Evolutionary conservation across 495 filamentous ascomycete genomes (phyloP), one percentile per base, ranked within the genome.

Genomic region (Cercophora newfieldiana): DNA sequence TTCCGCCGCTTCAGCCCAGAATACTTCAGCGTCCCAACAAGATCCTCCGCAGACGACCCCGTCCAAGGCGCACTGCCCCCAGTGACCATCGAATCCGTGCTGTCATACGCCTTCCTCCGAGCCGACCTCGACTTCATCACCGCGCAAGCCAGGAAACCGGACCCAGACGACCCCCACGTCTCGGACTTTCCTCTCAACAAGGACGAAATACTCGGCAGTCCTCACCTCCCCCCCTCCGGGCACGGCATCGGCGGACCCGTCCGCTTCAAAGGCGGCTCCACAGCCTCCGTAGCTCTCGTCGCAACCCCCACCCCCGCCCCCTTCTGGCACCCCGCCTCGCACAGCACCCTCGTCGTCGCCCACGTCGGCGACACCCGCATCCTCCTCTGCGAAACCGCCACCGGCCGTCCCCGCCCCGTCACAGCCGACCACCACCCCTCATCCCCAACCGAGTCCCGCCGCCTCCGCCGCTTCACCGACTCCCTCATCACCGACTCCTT

Each of bases 331-430:
- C 95, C 95, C 1, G 84, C 87, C 1, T 88, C 91, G 2, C 88
- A 91, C 8, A 90, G 90, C 1, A 94, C 92, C 10, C 78, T 99
- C 25, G 76, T 96, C n/a, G 88, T 91, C 26, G 90, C 92, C 6
- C 95, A 99, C 74, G 91, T 97, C 14, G 95, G 95, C 64, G 95
- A 99, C 74, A 97, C 94, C 0, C 87, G 94, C 28, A 88, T 96
- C 60, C 79, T 99, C 22, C 86, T 99, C 8, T 97, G 91, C 79
- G 87, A 89, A 37, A 96, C 93, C 0, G 78, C 79, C 14, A 93
- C 89, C 3, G 95, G 95, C 25, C 81, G 87, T 22, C 88, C 94
- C 4, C 82, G 89, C 7, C 91, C 94, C 1, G 69, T 97, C 0
- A 98, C 96, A 0, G 89, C 86, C 16, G 89, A 95, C 75, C 95